Percentiles rank a stretch among this genome's conserved stretches.
phyloP scores from a whole-genome alignment of 768 basidiomycete species.

The Zangia roseola region DNA sequence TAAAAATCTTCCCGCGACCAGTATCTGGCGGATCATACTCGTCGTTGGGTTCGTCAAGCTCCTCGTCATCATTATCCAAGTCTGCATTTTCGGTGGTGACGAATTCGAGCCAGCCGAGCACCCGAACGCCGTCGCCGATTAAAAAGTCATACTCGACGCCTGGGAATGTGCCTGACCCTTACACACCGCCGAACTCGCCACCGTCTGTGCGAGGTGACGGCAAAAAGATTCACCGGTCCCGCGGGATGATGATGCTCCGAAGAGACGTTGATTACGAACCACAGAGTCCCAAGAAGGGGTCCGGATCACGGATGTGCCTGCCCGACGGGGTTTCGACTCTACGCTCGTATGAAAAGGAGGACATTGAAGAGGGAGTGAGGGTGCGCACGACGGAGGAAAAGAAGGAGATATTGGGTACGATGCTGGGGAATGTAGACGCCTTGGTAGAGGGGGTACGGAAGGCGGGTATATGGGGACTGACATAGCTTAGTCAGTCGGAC shows the following conservation, averaged over 20 bases:
- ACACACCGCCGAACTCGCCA: slow-evolving; percentile 26
- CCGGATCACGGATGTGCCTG: slow-evolving; percentile 30
- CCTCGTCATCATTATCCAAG: slow-evolving; percentile 31
- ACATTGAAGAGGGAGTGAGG: slow-evolving; percentile 15
- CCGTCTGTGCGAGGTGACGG: slow-evolving; percentile 26
- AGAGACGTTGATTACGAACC: slow-evolving; percentile 75
- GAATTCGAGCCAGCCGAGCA: slow-evolving; percentile 32
- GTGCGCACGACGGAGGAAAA: slow-evolving; percentile 76
- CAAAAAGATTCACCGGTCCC: slow-evolving; percentile 28
- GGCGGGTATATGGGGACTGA: slow-evolving; percentile 85
- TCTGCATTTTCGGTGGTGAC: slow-evolving; percentile 42
- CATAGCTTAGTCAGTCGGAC: slow-evolving; percentile 27
- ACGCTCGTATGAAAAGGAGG: slow-evolving; percentile 5
- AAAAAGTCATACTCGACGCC: slow-evolving; percentile 35
- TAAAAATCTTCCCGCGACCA: slow-evolving; percentile 25
- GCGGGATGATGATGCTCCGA: slow-evolving; percentile 61
- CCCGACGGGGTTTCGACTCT: slow-evolving; percentile 21
- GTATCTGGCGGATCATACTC: slow-evolving; percentile 16
- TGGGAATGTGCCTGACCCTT: slow-evolving; percentile 14
- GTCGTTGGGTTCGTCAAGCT: slow-evolving; percentile 24
- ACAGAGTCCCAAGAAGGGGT: slow-evolving; percentile 62
- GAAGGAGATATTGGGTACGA: slow-evolving; percentile 72
- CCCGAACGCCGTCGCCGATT: slow-evolving; percentile 40
- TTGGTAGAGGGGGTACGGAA: slow-evolving; percentile 84
- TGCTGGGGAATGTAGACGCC: slow-evolving; percentile 90